A percentile compares a stretch with the other conserved stretches of the same genome.
Evolutionary conservation across 352 stramenopile genomes (phyloP).

Genomic region (Globisporangium ultimum): DNA sequence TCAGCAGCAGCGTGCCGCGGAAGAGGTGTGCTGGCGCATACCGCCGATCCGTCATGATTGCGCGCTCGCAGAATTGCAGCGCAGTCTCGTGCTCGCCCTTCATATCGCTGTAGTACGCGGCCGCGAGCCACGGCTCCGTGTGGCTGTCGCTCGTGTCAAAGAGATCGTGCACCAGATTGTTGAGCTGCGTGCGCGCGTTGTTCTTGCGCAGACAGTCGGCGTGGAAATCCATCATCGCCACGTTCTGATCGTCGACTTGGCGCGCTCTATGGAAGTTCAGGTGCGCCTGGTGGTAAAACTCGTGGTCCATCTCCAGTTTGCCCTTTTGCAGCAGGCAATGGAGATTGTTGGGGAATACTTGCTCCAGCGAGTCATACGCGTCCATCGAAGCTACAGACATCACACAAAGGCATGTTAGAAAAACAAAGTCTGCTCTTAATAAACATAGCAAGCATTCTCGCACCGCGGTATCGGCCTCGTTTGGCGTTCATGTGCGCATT

Average conservation of each 20-base stretch:
- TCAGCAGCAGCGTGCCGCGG: constrained; percentile 54
- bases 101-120: constrained; percentile 68
- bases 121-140: constrained; percentile 67
- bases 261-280: constrained; percentile 49
- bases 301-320: constrained; percentile 58
- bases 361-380: constrained; percentile 35
- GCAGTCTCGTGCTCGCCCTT: constrained; percentile 70
- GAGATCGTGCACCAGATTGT: constrained; percentile 64
- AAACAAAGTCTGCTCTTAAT: neutral
- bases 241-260: constrained; percentile 62
- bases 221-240: constrained; percentile 62
- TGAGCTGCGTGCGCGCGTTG: constrained; percentile 44
- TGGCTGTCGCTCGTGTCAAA: constrained; percentile 57
- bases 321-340: constrained; percentile 51
- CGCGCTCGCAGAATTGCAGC: constrained; percentile 68
- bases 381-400: constrained; percentile 27
- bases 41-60: constrained; percentile 34
- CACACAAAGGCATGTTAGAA: neutral
- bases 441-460: constrained; percentile 1
- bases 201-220: constrained; percentile 59
- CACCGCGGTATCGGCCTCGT: constrained; percentile 38
- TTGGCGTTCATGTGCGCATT: constrained; percentile 47
- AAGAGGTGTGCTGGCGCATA: constrained; percentile 59
- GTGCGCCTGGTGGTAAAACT: constrained; percentile 54
- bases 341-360: constrained; percentile 64